These are phyloP conservation scores for Botrytis aclada DNA, from an alignment of 2,329 filamentous ascomycete genomes.

Conservation along the genomic window DNA sequence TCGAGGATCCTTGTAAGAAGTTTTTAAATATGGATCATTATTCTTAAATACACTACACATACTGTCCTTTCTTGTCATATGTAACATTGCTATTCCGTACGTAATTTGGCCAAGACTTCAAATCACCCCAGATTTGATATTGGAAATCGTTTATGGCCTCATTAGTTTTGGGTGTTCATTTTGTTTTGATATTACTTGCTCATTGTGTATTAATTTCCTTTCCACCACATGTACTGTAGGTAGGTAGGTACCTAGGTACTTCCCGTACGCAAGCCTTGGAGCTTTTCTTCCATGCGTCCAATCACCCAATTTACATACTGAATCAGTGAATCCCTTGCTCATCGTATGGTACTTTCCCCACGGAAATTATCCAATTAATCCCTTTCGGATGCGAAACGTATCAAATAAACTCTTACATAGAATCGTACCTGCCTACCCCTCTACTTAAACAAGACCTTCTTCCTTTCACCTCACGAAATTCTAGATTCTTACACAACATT, in stretches of 20 bases:
- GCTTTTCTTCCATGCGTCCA: neutral
- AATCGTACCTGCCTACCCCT: constrained; percentile 1
- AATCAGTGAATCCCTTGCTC: neutral
- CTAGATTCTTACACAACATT: constrained; percentile 2
- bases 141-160: neutral
- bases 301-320: neutral
- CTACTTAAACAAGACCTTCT: neutral
- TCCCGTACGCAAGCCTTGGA: neutral
- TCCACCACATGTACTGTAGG: neutral
- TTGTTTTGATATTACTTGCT: neutral
- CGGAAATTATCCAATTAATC: neutral
- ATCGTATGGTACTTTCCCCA: constrained; percentile 3
- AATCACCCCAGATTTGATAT: constrained; percentile 6
- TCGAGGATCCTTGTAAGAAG: neutral
- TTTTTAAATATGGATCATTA: neutral
- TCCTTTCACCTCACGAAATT: neutral
- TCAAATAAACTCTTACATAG: neutral
- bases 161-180: neutral
- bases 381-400: neutral
- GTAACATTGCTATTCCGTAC: constrained; percentile 1
- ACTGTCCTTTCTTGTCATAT: neutral
- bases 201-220: neutral
- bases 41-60: neutral
- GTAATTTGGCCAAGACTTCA: neutral
- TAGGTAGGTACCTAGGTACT: neutral